phyloP scores from a whole-genome alignment of 2,329 filamentous ascomycete genomes.

The Nothophaeocryptopus gaeumannii region DNA sequence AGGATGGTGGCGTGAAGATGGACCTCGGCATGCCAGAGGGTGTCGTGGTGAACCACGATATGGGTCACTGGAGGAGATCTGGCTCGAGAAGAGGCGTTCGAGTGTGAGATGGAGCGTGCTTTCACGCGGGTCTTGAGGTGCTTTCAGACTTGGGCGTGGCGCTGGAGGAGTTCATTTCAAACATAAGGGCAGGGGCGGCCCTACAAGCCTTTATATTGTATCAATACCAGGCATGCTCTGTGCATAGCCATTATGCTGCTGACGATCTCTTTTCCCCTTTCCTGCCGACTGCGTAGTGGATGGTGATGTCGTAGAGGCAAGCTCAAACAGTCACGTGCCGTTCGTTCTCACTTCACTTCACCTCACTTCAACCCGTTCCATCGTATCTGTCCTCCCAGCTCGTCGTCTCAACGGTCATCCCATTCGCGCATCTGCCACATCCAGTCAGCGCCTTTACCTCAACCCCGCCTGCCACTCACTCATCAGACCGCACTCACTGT shows the following conservation, averaged over 20 bases:
- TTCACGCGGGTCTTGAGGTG: not conserved
- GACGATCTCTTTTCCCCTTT: no score
- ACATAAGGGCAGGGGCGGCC: not conserved
- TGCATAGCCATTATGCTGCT: no score
- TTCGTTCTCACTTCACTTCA: slow-evolving; percentile 6
- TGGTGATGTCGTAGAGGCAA: no score
- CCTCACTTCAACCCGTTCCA: slow-evolving; percentile 10
- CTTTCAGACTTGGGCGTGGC: slow-evolving; percentile 3
- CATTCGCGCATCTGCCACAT: slow-evolving; percentile 48
- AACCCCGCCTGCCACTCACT: not conserved
- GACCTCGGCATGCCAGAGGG: slow-evolving; percentile 36
- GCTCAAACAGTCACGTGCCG: not conserved
- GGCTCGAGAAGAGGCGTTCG: slow-evolving; percentile 14
- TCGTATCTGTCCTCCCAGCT: slow-evolving; percentile 52
- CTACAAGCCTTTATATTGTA: not conserved
- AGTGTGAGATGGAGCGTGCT: slow-evolving; percentile 10
- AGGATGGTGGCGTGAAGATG: slow-evolving; percentile 22
- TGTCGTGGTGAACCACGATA: slow-evolving; percentile 59
- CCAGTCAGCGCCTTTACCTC: slow-evolving; percentile 14
- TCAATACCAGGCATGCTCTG: not conserved
- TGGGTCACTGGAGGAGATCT: slow-evolving; percentile 54
- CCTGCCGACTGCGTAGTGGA: no score
- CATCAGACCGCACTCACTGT: slow-evolving; percentile 43
- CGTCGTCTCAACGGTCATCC: slow-evolving; percentile 61
- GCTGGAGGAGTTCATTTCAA: slow-evolving; percentile 6